A percentile compares a stretch with the other conserved stretches of the same genome.
These are phyloP conservation scores for Apophysomyces ossiformis DNA, from an alignment of 371 early-diverging fungal genomes.

Conservation along the genomic window DNA sequence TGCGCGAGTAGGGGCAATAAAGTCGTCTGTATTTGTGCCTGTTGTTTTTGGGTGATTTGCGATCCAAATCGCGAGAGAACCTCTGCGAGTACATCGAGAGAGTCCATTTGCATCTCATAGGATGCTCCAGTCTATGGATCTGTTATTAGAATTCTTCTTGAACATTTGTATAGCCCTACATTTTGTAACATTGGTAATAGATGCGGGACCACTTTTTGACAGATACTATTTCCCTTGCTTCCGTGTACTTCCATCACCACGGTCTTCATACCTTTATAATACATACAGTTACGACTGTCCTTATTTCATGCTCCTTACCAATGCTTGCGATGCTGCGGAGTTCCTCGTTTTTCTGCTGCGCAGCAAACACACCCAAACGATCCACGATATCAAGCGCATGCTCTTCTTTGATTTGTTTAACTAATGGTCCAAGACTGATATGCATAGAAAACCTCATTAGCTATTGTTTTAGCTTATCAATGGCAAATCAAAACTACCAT, in stretches of 20 bases:
- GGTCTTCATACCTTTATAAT: conserved; percentile 68
- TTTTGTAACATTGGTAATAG: conserved; percentile 61
- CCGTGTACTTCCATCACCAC: conserved; percentile 71
- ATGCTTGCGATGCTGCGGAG: conserved; percentile 82
- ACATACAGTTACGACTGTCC: neutral
- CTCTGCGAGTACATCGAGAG: conserved; percentile 86
- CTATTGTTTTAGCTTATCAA: neutral
- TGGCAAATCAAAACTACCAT: conserved; percentile 54
- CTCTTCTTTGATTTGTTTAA: conserved; percentile 71
- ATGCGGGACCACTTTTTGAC: conserved; percentile 66
- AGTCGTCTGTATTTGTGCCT: conserved; percentile 63
- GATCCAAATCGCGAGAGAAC: conserved; percentile 79
- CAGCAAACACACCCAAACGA: conserved; percentile 60
- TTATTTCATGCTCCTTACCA: conserved; percentile 42
- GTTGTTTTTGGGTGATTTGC: conserved; percentile 54
- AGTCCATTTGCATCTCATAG: conserved; percentile 81
- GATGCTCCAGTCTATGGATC: conserved; percentile 44
- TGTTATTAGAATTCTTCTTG: conserved; percentile 9
- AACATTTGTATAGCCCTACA: conserved; percentile 37
- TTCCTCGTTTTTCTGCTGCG: conserved; percentile 61
- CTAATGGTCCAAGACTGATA: conserved; percentile 76
- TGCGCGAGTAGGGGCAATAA: conserved; percentile 74
- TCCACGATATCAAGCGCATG: conserved; percentile 73
- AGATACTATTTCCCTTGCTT: conserved; percentile 54
- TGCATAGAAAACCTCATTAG: neutral